Base-by-base conservation (phyloP, 208 protist genomes). In the Herpetomonas muscarum region DNA sequence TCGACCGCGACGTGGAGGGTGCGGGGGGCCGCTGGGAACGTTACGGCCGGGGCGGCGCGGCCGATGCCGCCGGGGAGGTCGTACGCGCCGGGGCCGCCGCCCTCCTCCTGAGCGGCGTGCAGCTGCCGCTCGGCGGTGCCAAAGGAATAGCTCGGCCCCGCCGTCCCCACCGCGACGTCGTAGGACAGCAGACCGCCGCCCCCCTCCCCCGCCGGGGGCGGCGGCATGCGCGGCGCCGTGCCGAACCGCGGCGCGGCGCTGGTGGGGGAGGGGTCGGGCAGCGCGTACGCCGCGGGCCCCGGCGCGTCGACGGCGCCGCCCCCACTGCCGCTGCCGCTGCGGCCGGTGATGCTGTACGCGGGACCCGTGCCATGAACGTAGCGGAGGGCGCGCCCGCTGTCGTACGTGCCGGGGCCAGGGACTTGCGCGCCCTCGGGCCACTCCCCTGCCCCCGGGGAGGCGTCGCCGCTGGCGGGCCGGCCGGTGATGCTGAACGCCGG, bases 11-110 rank as follows among this genome's bases (percentile, higher is more conserved):
- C 64, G 24, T 36, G 2, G 10, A 36, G 19, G 1, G 50, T 45
- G 3, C 55, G 48, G 5, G 26, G 1, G 0, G 48, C 21, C 1
- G 25, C 42, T 6, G 41, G 54, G 26, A 69, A 62, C 29, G 49
- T 34, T 15, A 55, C 12, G 10, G 49, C 49, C 12, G 49, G 49
- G 7, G 17, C 12, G 6, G 9, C 21, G 10, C 10, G 12, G 10
- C 6, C 22, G 17, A 55, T 36, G 19, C 17, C 19, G 13, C 53
- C 32, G 24, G 30, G 12, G n/a, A 62, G 47, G 44, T 70, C 67
- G 51, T 85, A 86, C 10, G 71, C 39, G 17, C 74, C 79, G 2
- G 74, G 79, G 3, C 75, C 74, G 44, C 44, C 44, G 17, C 44
- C 44, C 9, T 26, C 44, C 9, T n/a, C 44, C 22, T 26, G 10